Evolutionary conservation across 805 yeast genomes (phyloP).

Genomic region (Lipomyces anomalus): DNA sequence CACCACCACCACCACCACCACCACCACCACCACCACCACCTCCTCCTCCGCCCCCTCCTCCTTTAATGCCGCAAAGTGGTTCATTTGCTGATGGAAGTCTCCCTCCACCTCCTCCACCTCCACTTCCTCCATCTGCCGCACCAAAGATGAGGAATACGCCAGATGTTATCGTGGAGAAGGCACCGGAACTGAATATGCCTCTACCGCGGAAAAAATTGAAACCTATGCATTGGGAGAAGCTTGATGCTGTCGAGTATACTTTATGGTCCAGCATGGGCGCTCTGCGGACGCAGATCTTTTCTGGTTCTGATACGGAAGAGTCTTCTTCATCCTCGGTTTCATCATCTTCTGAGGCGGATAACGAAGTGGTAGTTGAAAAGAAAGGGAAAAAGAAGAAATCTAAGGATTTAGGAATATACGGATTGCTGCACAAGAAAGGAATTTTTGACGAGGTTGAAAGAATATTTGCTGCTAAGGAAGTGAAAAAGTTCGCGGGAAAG

Average conservation of each 20-base stretch:
- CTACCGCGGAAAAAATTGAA: slow-evolving; percentile 69
- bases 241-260: slow-evolving; percentile 72
- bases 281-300: not conserved
- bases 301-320: too few relatives aligned
- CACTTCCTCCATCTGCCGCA: slow-evolving; percentile 21
- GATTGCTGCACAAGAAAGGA: slow-evolving; percentile 66
- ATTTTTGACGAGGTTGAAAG: slow-evolving; percentile 77
- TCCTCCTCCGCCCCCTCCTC: not conserved
- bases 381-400: slow-evolving; percentile 26
- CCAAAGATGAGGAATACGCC: slow-evolving; percentile 33
- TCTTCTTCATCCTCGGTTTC: too few relatives aligned
- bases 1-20: not conserved
- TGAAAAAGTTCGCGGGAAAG: slow-evolving; percentile 42
- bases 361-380: too few relatives aligned
- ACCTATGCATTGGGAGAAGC: slow-evolving; percentile 95
- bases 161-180: slow-evolving; percentile 26
- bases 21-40: not conserved
- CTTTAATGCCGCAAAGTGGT: not conserved
- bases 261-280: slow-evolving; percentile 68
- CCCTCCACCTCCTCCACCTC: slow-evolving; percentile 14
- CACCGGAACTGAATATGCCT: slow-evolving; percentile 30
- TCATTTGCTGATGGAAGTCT: not conserved
- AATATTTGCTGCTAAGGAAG: slow-evolving; percentile 78
- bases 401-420: slow-evolving; percentile 55
- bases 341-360: too few relatives aligned